phyloP scores from a whole-genome alignment of 352 stramenopile species.

The Aphanomyces stellatus region DNA sequence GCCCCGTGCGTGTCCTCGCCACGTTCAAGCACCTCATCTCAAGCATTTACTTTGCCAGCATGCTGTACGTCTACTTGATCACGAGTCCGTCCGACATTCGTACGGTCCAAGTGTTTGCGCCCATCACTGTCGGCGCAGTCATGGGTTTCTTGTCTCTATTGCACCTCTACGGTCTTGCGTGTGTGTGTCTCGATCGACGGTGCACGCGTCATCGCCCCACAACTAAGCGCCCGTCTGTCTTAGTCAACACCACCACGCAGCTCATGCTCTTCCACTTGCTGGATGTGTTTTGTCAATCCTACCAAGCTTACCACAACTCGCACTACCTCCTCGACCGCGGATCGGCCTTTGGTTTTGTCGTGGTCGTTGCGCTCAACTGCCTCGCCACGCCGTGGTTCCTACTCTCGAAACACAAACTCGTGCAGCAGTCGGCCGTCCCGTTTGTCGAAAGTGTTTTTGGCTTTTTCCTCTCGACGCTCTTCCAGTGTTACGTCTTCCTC shows the following conservation, averaged over 20 bases:
- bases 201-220: neutral
- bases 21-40: neutral
- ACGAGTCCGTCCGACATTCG: neutral
- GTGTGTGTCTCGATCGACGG: no score
- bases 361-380: neutral
- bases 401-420: neutral
- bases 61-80: neutral
- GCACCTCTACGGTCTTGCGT: neutral
- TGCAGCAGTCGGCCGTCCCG: neutral
- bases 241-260: neutral
- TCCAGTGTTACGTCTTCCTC: neutral
- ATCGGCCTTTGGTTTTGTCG: neutral
- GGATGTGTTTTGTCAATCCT: constrained; percentile 9
- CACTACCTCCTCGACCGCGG: neutral
- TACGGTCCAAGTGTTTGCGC: neutral
- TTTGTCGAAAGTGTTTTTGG: neutral
- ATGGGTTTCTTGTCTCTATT: neutral
- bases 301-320: constrained; percentile 14
- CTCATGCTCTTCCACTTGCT: neutral
- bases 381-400: constrained; percentile 10
- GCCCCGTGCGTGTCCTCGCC: neutral
- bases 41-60: neutral
- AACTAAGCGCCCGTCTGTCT: no score
- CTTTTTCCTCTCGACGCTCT: constrained; percentile 8
- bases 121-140: neutral